These are phyloP conservation scores for Suillus discolor DNA, from an alignment of 768 basidiomycete genomes.

Conservation along the genomic window DNA sequence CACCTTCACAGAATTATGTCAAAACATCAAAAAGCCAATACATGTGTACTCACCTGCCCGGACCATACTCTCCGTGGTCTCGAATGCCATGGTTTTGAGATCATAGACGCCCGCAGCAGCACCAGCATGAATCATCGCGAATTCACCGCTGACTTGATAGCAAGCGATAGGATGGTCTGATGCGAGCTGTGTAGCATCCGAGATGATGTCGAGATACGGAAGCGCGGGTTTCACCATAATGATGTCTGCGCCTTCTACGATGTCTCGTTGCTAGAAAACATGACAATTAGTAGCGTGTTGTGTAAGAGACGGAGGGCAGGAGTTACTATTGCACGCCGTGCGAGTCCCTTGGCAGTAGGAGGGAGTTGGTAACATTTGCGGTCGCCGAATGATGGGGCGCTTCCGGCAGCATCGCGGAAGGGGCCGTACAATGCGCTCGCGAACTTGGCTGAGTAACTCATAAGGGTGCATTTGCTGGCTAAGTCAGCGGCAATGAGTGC, in stretches of 20 bases:
- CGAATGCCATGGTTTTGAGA: conserved; percentile 91
- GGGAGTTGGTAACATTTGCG: conserved; percentile 99
- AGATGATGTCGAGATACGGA: conserved; percentile 96
- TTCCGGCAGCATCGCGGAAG: conserved; percentile 99
- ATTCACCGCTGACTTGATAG: conserved; percentile 98
- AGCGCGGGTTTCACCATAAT: conserved; percentile 98
- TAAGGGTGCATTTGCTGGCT: conserved; percentile 88
- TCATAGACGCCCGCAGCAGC: conserved; percentile 94
- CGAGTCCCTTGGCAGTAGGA: conserved; percentile 83
- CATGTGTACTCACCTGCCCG: conserved; percentile 69
- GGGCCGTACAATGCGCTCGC: conserved; percentile 95
- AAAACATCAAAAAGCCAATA: conserved; percentile 12
- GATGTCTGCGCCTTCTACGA: conserved; percentile 91
- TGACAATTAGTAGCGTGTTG: conserved; percentile 4
- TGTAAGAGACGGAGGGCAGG: not conserved
- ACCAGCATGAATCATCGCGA: conserved; percentile 95
- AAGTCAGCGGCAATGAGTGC: conserved; percentile 80
- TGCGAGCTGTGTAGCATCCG: conserved; percentile 80
- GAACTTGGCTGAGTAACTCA: conserved; percentile 98
- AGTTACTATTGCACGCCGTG: conserved; percentile 89
- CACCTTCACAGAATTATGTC: conserved; percentile 50
- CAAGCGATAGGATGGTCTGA: conserved; percentile 92
- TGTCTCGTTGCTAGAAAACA: conserved; percentile 74
- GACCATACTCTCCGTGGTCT: conserved; percentile 88
- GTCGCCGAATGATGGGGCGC: conserved; percentile 91